phyloP scores from a whole-genome alignment of 179 eudicot species.

The Vitellaria paradoxa region DNA sequence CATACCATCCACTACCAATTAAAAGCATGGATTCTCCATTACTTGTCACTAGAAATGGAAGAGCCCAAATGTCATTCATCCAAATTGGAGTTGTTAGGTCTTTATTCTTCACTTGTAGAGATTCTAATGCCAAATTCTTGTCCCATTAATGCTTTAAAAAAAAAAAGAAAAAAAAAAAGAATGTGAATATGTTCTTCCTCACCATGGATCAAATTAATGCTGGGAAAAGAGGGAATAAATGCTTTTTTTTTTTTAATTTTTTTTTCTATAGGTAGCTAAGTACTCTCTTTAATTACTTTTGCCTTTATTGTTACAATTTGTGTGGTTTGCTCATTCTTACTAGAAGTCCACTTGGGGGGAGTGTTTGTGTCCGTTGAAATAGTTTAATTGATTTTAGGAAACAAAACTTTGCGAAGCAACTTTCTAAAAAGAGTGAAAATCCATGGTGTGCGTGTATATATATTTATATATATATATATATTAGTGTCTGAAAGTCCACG shows the following conservation, averaged over 20 bases:
- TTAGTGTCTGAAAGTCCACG: no score
- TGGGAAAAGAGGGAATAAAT: conserved; percentile 11
- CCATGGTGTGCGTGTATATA: no score
- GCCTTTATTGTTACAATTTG: not conserved
- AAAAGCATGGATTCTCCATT: no score
- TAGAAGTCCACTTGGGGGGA: not conserved
- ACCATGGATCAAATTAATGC: not conserved
- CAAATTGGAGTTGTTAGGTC: not conserved
- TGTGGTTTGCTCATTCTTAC: conserved; percentile 5
- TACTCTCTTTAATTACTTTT: no score
- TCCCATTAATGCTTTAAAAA: no score
- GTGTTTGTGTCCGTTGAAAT: not conserved
- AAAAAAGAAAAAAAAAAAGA: not conserved
- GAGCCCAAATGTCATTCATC: not conserved
- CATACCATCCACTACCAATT: no score
- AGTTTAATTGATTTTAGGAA: not conserved
- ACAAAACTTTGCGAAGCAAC: not conserved
- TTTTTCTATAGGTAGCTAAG: no score
- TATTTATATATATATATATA: no score
- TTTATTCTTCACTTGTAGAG: conserved; percentile 13
- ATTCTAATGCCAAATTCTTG: conserved; percentile 14
- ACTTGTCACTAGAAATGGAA: no score
- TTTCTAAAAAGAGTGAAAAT: not conserved
- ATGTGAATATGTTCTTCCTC: conserved; percentile 18
- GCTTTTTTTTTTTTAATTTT: not conserved